These are phyloP conservation scores for Fraxinus pennsylvanica DNA, from an alignment of 257 asterid genomes.

Conservation along the genomic window DNA sequence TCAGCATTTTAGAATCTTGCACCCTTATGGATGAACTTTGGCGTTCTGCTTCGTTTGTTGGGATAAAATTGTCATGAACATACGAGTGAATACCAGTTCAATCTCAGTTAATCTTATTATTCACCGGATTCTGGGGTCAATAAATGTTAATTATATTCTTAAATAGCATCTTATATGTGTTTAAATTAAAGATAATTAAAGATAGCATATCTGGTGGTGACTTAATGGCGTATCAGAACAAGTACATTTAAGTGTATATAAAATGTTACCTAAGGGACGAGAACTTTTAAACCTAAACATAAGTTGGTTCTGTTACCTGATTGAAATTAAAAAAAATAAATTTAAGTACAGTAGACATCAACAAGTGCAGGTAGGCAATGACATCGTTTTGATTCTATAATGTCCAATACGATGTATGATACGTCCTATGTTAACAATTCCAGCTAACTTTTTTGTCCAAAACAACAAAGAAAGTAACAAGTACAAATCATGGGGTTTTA, in stretches of 20 bases:
- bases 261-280: constrained; percentile 13
- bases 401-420: background rate
- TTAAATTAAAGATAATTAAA: background rate
- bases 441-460: background rate
- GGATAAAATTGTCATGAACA: no score
- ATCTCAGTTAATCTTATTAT: background rate
- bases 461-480: background rate
- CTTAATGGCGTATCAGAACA: background rate
- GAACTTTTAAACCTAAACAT: background rate
- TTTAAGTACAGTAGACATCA: background rate
- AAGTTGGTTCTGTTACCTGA: background rate
- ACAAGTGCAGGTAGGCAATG: constrained; percentile 17
- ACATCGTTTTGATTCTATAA: constrained; percentile 10
- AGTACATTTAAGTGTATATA: background rate
- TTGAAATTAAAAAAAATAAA: background rate
- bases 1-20: no score
- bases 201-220: background rate
- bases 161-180: background rate
- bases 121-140: background rate
- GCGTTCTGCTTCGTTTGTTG: no score
- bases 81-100: background rate
- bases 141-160: background rate
- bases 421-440: background rate
- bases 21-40: no score
- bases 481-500: background rate